These are phyloP conservation scores for Centella asiatica DNA, from an alignment of 129 eudicot species.

Conservation along the genomic window DNA sequence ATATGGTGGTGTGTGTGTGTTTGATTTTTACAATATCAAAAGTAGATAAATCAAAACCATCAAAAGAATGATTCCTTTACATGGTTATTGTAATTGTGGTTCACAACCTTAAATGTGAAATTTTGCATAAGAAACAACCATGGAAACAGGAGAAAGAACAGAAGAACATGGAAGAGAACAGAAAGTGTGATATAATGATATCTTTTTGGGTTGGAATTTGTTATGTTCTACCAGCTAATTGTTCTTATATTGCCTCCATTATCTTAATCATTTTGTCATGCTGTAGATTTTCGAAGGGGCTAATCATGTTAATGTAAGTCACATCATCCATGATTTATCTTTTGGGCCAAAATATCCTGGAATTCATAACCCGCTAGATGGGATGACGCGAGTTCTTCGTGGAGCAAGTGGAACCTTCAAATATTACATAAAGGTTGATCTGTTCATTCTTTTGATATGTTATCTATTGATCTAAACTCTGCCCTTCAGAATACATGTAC, in stretches of 20 bases:
- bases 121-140: too few species aligned
- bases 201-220: background rate
- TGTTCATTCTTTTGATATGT: conserved; percentile 4
- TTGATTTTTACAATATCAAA: too few species aligned
- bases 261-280: background rate
- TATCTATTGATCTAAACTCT: background rate
- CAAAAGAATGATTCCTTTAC: too few species aligned
- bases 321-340: conserved; percentile 83
- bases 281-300: conserved; percentile 91
- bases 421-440: conserved; percentile 87
- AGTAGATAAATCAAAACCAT: too few species aligned
- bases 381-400: conserved; percentile 55
- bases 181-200: too few species aligned
- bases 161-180: too few species aligned
- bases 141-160: too few species aligned
- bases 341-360: conserved; percentile 99
- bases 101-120: too few species aligned
- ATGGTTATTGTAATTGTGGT: too few species aligned
- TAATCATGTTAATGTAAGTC: conserved; percentile 89
- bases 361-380: conserved; percentile 90
- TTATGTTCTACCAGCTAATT: too few species aligned
- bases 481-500: background rate
- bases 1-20: too few species aligned
- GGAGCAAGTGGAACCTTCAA: conserved; percentile 90
- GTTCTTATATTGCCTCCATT: background rate